Evolutionary conservation across 2,329 filamentous ascomycete species (phyloP).

Genomic region (Fusarium sp.): DNA sequence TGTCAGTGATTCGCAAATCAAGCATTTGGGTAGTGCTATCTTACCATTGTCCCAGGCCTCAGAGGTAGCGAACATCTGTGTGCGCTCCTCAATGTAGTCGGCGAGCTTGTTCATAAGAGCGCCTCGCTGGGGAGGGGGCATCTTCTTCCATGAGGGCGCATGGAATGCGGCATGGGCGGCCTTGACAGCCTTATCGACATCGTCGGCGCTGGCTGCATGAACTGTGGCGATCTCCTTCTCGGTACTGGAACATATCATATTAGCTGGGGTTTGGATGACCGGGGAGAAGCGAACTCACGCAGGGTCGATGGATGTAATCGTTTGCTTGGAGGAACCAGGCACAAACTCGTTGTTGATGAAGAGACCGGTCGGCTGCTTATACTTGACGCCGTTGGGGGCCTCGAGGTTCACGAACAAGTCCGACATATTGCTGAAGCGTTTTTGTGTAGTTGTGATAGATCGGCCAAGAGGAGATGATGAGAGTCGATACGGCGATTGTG

Average conservation of each 20-base stretch:
- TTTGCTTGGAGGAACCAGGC: slow-evolving; percentile 37
- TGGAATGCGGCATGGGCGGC: slow-evolving; percentile 73
- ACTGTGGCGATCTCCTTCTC: slow-evolving; percentile 44
- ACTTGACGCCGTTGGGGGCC: slow-evolving; percentile 80
- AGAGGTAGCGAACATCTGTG: slow-evolving; percentile 54
- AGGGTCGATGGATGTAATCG: slow-evolving; percentile 44
- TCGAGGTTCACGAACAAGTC: slow-evolving; percentile 65
- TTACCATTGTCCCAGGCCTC: slow-evolving; percentile 75
- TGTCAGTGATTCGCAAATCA: slow-evolving; percentile 50
- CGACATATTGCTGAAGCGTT: slow-evolving; percentile 36
- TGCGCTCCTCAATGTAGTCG: slow-evolving; percentile 66
- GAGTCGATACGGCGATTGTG: slow-evolving; percentile 16
- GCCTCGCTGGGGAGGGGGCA: slow-evolving; percentile 72
- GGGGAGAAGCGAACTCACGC: slow-evolving; percentile 32
- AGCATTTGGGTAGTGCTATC: neutral
- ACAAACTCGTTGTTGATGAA: slow-evolving; percentile 90
- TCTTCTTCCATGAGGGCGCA: slow-evolving; percentile 72
- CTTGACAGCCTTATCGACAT: slow-evolving; percentile 44
- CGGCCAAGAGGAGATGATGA: slow-evolving; percentile 9
- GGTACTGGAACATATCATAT: slow-evolving; percentile 28
- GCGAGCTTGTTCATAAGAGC: slow-evolving; percentile 75
- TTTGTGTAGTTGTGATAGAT: slow-evolving; percentile 14
- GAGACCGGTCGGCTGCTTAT: slow-evolving; percentile 76
- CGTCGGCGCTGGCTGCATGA: slow-evolving; percentile 42
- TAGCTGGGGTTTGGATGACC: neutral